Conservation (phyloP, 2,329 filamentous ascomycete species). For the Fusarium sp. region DNA sequence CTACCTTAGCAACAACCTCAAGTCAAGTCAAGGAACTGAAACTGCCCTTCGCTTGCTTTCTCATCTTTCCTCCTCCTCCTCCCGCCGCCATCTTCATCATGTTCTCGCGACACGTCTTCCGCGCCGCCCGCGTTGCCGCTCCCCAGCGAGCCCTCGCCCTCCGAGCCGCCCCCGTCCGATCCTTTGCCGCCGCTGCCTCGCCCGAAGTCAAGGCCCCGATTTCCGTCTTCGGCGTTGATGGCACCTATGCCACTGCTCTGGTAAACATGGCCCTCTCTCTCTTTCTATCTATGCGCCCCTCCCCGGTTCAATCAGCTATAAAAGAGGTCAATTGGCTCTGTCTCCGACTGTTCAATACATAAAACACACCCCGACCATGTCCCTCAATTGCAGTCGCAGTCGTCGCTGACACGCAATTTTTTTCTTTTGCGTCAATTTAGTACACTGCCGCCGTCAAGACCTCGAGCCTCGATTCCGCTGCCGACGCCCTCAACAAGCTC, state of each 20-base stretch:
- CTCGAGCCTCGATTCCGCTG: constrained; percentile 83
- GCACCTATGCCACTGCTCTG: constrained; percentile 98
- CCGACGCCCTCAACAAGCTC: constrained; percentile 81
- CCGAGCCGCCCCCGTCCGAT: constrained; percentile 69
- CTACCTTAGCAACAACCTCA: constrained; percentile 47
- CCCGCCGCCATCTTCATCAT: constrained; percentile 50
- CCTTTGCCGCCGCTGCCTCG: constrained; percentile 79
- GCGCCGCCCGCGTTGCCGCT: constrained; percentile 66
- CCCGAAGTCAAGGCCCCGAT: constrained; percentile 84
- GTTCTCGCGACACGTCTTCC: constrained; percentile 70
- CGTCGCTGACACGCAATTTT: constrained; percentile 41
- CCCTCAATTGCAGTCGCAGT: constrained; percentile 40
- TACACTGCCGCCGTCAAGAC: constrained; percentile 96
- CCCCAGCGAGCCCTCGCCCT: constrained; percentile 65
- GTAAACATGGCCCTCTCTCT: constrained; percentile 66
- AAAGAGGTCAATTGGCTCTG: constrained; percentile 38
- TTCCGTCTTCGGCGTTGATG: constrained; percentile 93
- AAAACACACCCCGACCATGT: constrained; percentile 15
- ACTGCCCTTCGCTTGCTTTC: constrained; percentile 32
- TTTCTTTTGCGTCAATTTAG: constrained; percentile 64
- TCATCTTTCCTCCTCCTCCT: constrained; percentile 34
- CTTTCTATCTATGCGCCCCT: background rate
- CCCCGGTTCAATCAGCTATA: background rate
- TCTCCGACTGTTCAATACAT: constrained; percentile 14
- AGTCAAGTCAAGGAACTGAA: constrained; percentile 45